Conservation (phyloP, 2,329 filamentous ascomycete genomes). For the Epichloe gansuensis region DNA sequence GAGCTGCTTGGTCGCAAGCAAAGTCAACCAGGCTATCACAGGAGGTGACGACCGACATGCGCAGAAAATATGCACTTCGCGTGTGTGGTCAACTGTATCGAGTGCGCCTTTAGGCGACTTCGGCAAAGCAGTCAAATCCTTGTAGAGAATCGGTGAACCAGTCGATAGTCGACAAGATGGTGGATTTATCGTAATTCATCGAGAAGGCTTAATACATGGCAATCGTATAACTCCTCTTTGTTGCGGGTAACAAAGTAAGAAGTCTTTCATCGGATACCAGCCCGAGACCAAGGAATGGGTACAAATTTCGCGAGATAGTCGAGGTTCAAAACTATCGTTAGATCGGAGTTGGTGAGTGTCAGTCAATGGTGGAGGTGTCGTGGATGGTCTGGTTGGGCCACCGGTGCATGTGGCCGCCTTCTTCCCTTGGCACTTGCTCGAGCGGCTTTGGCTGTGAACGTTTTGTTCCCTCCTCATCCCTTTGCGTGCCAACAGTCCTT, state of each 20-base stretch:
- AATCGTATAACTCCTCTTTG: neutral
- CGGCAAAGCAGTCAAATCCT: neutral
- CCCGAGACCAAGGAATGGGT: neutral
- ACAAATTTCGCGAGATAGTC: neutral
- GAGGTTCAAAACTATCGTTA: neutral
- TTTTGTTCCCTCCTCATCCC: neutral
- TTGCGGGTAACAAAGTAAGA: neutral
- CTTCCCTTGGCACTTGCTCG: neutral
- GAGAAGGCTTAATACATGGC: slow-evolving; percentile 2
- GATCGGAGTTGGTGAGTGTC: neutral
- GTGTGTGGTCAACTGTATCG: neutral
- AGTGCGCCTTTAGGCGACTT: neutral
- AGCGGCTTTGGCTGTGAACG: neutral
- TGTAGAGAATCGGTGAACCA: neutral
- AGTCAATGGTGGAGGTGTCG: neutral
- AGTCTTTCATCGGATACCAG: neutral
- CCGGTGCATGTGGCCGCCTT: neutral
- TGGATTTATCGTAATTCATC: slow-evolving; percentile 1
- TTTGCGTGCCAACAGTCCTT: no score
- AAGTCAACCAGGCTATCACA: neutral
- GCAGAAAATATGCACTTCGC: neutral
- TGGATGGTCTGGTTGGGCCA: neutral
- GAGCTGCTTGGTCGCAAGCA: neutral
- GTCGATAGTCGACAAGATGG: slow-evolving; percentile 3
- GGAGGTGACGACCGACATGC: no score